A percentile compares a stretch with the other conserved stretches of the same genome.
Evolutionary conservation across 768 basidiomycete species (phyloP).

Genomic region (Termitomyces sp.): DNA sequence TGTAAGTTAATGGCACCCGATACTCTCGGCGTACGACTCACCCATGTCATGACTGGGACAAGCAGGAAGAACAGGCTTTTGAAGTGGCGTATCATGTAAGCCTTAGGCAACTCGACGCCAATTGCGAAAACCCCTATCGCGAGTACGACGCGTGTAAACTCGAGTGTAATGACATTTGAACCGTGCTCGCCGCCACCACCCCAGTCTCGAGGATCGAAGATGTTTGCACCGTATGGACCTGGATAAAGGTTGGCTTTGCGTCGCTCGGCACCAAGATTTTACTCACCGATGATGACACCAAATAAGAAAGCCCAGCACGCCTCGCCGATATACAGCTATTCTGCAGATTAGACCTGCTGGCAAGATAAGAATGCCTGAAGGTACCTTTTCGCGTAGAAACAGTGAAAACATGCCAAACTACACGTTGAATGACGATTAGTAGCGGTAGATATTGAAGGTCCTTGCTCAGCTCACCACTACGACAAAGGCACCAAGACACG

Average conservation of each 20-base stretch:
- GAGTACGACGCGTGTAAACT: constrained; percentile 87
- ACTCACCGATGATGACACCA: constrained; percentile 82
- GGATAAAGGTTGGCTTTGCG: not conserved
- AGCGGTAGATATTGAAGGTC: not conserved
- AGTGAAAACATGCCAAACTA: constrained; percentile 96
- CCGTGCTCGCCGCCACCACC: constrained; percentile 41
- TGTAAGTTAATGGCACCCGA: constrained; percentile 3
- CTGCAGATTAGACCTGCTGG: constrained; percentile 4
- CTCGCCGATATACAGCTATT: constrained; percentile 88
- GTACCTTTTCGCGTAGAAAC: constrained; percentile 81
- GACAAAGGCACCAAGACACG: constrained; percentile 77
- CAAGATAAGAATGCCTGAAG: constrained; percentile 11
- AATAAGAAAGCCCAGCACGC: constrained; percentile 94
- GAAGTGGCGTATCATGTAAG: constrained; percentile 94
- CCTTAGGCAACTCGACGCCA: constrained; percentile 95
- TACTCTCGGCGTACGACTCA: constrained; percentile 30
- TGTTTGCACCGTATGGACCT: constrained; percentile 80
- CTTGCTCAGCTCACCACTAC: constrained; percentile 54
- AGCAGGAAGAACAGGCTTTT: constrained; percentile 82
- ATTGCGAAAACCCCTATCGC: constrained; percentile 98
- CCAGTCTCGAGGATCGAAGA: constrained; percentile 85
- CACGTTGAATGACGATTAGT: not conserved
- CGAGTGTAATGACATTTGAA: constrained; percentile 80
- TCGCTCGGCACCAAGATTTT: not conserved
- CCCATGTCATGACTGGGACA: constrained; percentile 81